These are phyloP conservation scores for Borealophlyctis nickersoniae DNA, from an alignment of 192 early-diverging fungal genomes.

Conservation along the genomic window DNA sequence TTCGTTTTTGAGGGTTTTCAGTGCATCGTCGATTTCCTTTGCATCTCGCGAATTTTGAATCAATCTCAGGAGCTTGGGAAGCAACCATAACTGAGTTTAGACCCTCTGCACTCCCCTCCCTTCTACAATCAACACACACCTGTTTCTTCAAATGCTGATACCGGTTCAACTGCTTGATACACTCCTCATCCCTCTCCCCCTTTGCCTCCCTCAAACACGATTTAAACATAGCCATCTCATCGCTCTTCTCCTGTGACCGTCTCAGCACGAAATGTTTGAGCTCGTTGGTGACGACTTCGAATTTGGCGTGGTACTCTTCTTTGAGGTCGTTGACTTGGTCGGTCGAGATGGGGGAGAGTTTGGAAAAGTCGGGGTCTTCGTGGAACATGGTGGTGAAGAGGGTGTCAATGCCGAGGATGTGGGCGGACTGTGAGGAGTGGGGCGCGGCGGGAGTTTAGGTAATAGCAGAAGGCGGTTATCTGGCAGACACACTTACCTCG, in stretches of 20 bases:
- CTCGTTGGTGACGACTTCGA: slow-evolving; percentile 53
- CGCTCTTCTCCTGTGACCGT: slow-evolving; percentile 40
- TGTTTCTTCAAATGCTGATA: slow-evolving; percentile 54
- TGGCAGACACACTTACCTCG: slow-evolving; percentile 25
- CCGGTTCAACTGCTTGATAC: slow-evolving; percentile 38
- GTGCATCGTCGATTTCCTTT: slow-evolving; percentile 48
- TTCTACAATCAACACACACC: too few species aligned
- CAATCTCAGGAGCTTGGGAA: slow-evolving; percentile 44
- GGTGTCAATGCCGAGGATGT: slow-evolving; percentile 49
- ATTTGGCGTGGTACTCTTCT: slow-evolving; percentile 57
- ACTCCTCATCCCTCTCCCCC: slow-evolving; percentile 44
- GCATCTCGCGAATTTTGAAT: slow-evolving; percentile 39
- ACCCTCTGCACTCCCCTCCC: neutral
- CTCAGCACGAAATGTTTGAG: slow-evolving; percentile 48
- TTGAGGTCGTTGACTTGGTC: slow-evolving; percentile 45
- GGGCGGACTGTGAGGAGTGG: slow-evolving; percentile 37
- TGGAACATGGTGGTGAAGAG: slow-evolving; percentile 57
- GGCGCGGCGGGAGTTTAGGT: neutral
- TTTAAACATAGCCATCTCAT: slow-evolving; percentile 42
- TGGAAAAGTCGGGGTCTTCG: slow-evolving; percentile 53
- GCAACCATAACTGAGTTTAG: neutral
- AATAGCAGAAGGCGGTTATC: neutral
- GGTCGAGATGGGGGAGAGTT: slow-evolving; percentile 36
- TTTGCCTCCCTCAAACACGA: slow-evolving; percentile 39
- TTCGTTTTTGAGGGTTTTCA: slow-evolving; percentile 40